Evolutionary conservation across 2,329 filamentous ascomycete genomes (phyloP).

Genomic region (Fusarium transvaalense): DNA sequence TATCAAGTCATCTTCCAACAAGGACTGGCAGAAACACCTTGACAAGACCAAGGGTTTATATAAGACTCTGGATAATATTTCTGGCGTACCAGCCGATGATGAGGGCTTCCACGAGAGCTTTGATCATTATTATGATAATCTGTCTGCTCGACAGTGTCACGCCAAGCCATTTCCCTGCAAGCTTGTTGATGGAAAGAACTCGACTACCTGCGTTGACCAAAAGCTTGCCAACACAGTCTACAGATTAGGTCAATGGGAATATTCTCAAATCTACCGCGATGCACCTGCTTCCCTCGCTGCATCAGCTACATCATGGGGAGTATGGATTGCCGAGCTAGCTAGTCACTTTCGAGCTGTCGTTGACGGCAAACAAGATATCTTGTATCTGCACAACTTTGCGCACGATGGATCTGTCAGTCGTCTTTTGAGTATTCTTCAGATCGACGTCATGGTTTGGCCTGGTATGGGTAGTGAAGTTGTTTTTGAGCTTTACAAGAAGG

Average conservation of each 20-base stretch:
- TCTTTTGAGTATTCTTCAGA: conserved; percentile 75
- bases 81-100: conserved; percentile 69
- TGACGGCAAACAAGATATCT: conserved; percentile 53
- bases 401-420: conserved; percentile 81
- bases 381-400: conserved; percentile 82
- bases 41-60: conserved; percentile 67
- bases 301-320: conserved; percentile 72
- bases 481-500: conserved; percentile 75
- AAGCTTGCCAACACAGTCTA: conserved; percentile 76
- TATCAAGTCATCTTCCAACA: conserved; percentile 60
- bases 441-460: conserved; percentile 82
- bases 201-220: conserved; percentile 71
- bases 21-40: conserved; percentile 74
- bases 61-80: conserved; percentile 72
- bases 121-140: conserved; percentile 88
- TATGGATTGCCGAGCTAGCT: conserved; percentile 80
- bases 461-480: conserved; percentile 84
- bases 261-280: conserved; percentile 81
- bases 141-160: conserved; percentile 84
- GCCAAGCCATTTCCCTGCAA: conserved; percentile 78
- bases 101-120: conserved; percentile 76
- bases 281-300: conserved; percentile 71
- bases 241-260: conserved; percentile 83
- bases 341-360: conserved; percentile 70
- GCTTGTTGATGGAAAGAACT: conserved; percentile 58